Percentiles rank a stretch among this genome's conserved stretches.
phyloP scores from a whole-genome alignment of 257 asterid species.

The Perilla frutescens region DNA sequence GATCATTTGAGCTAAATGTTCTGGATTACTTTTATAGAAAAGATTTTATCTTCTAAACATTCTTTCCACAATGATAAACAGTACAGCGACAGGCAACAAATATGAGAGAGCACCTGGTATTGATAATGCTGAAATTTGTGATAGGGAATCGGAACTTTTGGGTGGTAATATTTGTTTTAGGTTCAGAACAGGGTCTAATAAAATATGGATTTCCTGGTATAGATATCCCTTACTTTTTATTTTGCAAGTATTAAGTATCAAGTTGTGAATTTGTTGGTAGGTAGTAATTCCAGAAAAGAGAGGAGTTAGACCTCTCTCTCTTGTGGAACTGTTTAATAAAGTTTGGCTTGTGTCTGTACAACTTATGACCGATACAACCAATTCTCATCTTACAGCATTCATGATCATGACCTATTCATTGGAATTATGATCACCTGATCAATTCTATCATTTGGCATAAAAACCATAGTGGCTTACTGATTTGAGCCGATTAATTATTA shows the following conservation, averaged over 20 bases:
- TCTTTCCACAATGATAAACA: not conserved
- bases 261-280: no score
- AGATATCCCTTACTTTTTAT: no score
- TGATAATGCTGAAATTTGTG: conserved; percentile 16
- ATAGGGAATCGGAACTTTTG: not conserved
- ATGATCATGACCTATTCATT: not conserved
- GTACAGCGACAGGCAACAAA: not conserved
- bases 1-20: not conserved
- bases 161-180: not conserved
- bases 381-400: not conserved
- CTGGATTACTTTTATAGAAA: not conserved
- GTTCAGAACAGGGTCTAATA: not conserved
- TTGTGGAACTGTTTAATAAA: no score
- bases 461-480: not conserved
- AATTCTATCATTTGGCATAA: not conserved
- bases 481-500: not conserved
- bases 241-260: no score
- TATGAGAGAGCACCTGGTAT: not conserved
- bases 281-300: no score
- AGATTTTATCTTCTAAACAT: not conserved
- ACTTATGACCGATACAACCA: not conserved
- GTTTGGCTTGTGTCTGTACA: no score
- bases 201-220: not conserved
- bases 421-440: not conserved
- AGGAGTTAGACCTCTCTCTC: no score